Evolutionary conservation across 78 protist genomes (phyloP).

Genomic region (Thecamonas trahens): DNA sequence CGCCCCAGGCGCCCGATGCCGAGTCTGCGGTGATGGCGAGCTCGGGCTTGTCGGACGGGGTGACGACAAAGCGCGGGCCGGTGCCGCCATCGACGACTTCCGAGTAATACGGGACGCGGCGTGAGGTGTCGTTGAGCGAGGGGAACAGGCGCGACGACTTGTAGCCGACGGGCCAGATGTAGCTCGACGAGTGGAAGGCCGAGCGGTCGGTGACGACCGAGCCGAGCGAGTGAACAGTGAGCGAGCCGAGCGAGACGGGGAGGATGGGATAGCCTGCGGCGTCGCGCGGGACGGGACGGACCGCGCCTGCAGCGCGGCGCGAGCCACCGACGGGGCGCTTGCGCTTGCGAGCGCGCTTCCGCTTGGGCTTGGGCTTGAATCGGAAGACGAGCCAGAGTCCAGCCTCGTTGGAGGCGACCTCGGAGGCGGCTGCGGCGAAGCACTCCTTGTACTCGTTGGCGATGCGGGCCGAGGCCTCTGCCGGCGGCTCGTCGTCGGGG

Average conservation of each 20-base stretch:
- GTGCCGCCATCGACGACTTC: background rate
- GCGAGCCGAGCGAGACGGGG: background rate
- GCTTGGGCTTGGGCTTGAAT: too few relatives aligned
- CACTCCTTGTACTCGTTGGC: too few relatives aligned
- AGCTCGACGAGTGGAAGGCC: background rate
- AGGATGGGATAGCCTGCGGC: too few relatives aligned
- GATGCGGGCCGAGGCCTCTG: too few relatives aligned
- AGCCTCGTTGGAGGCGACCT: too few relatives aligned
- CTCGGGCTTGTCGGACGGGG: background rate
- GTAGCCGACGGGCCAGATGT: conserved; percentile 2
- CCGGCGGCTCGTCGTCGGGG: too few relatives aligned
- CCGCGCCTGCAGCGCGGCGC: too few relatives aligned
- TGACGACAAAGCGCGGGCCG: background rate
- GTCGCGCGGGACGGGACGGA: too few relatives aligned
- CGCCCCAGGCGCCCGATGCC: background rate
- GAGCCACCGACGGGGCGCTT: too few relatives aligned
- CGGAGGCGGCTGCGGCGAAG: too few relatives aligned
- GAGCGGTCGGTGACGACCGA: background rate
- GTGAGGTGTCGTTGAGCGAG: background rate
- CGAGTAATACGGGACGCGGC: background rate
- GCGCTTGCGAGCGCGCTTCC: too few relatives aligned
- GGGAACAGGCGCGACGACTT: background rate
- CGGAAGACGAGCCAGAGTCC: too few relatives aligned
- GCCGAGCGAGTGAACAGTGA: background rate
- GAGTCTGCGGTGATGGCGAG: background rate